A percentile compares a stretch with the other conserved stretches of the same genome.
Evolutionary conservation across 2,329 filamentous ascomycete species (phyloP).

Genomic region (Neofusicoccum cordaticola): DNA sequence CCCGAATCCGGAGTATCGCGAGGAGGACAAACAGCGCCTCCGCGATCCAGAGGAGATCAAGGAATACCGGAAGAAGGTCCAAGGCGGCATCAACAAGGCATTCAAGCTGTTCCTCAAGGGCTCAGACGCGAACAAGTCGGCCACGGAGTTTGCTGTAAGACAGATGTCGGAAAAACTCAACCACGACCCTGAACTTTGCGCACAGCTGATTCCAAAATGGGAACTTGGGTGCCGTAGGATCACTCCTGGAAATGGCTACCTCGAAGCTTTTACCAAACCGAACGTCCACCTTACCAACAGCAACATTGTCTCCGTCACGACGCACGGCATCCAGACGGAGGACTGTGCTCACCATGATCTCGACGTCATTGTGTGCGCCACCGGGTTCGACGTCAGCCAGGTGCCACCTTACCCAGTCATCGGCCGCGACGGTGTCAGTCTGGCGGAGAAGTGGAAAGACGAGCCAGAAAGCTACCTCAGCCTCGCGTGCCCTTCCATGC

Average conservation of each 20-base stretch:
- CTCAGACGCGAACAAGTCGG: slow-evolving; percentile 40
- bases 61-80: slow-evolving; percentile 46
- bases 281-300: slow-evolving; percentile 53
- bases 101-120: slow-evolving; percentile 37
- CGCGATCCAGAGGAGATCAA: slow-evolving; percentile 41
- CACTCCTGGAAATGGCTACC: slow-evolving; percentile 51
- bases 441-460: slow-evolving; percentile 40
- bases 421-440: slow-evolving; percentile 38
- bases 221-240: slow-evolving; percentile 46
- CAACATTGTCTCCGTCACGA: slow-evolving; percentile 43
- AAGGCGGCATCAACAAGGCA: slow-evolving; percentile 31
- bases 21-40: slow-evolving; percentile 43
- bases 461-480: slow-evolving; percentile 42
- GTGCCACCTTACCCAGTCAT: slow-evolving; percentile 43
- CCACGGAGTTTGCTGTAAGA: slow-evolving; percentile 36
- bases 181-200: slow-evolving; percentile 31
- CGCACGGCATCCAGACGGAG: slow-evolving; percentile 44
- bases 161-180: slow-evolving; percentile 48
- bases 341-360: slow-evolving; percentile 42
- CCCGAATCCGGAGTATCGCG: slow-evolving; percentile 32
- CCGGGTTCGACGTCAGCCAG: slow-evolving; percentile 46
- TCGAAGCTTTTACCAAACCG: slow-evolving; percentile 48
- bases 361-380: slow-evolving; percentile 45
- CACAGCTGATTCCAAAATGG: slow-evolving; percentile 42
- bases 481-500: slow-evolving; percentile 41